Evolutionary conservation across 2,329 filamentous ascomycete species (phyloP).

Genomic region (Xylaria sp.): DNA sequence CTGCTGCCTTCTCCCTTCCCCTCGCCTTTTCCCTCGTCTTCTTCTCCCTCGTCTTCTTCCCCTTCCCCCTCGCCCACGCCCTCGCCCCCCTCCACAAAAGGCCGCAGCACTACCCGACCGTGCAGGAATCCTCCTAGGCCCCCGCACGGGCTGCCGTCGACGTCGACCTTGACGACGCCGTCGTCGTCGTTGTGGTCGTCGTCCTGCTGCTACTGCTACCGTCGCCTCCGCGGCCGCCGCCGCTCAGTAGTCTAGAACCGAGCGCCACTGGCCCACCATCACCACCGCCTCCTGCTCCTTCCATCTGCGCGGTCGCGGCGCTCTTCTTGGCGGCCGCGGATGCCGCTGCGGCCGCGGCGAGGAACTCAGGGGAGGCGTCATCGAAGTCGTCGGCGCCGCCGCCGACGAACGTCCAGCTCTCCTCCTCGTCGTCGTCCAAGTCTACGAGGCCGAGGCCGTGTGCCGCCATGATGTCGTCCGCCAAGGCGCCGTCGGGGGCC

Average conservation of each 20-base stretch:
- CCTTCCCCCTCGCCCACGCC: neutral
- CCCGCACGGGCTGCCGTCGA: slow-evolving; percentile 8
- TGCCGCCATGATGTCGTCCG: slow-evolving; percentile 52
- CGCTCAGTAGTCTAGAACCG: slow-evolving; percentile 22
- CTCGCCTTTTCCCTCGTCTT: no score
- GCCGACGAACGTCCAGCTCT: slow-evolving; percentile 91
- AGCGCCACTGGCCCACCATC: slow-evolving; percentile 4
- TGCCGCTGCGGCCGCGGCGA: no score
- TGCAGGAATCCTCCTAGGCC: slow-evolving; percentile 32
- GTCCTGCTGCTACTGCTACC: neutral
- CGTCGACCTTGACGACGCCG: slow-evolving; percentile 9
- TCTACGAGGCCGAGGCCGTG: no score
- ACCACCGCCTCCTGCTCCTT: slow-evolving; percentile 19
- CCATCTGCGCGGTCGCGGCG: slow-evolving; percentile 29
- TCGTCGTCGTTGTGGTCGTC: slow-evolving; percentile 2
- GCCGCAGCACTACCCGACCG: slow-evolving; percentile 29
- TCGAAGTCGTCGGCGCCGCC: slow-evolving; percentile 46
- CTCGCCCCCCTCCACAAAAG: slow-evolving; percentile 4
- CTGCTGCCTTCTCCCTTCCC: no score
- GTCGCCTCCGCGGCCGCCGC: slow-evolving; percentile 6
- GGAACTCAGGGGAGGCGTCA: slow-evolving; percentile 35
- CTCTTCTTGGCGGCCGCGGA: slow-evolving; percentile 35
- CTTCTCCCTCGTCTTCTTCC: no score
- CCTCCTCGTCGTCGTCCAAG: slow-evolving; percentile 60
- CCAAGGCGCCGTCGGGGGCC: slow-evolving; percentile 36